Conservation (phyloP, 2,329 filamentous ascomycete species). For the Arthrobotrys musiformis region DNA sequence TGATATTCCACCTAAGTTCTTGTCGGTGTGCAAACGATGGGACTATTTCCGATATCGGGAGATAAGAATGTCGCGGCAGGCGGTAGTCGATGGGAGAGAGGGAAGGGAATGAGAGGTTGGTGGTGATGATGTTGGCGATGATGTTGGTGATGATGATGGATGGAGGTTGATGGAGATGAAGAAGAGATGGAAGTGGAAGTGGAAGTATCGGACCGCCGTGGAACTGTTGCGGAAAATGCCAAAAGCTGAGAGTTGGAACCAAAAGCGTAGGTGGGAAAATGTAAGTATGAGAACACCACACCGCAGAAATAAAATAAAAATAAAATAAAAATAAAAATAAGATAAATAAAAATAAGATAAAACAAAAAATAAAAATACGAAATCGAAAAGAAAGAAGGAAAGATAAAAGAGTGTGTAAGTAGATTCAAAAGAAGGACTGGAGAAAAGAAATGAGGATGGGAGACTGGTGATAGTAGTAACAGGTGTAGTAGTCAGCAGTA, state of each 20-base stretch:
- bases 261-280: conserved; percentile 20
- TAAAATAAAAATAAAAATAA: background rate
- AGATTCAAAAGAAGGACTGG: conserved; percentile 54
- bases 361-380: background rate
- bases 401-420: conserved; percentile 24
- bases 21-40: background rate
- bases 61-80: conserved; percentile 8
- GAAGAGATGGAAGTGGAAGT: conserved; percentile 3
- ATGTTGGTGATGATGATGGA: background rate
- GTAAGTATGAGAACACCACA: conserved; percentile 9
- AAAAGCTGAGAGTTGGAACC: conserved; percentile 25
- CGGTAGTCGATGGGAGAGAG: background rate
- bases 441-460: conserved; percentile 29
- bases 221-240: conserved; percentile 6
- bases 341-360: conserved; percentile 13
- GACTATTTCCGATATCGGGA: conserved; percentile 38
- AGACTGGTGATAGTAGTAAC: conserved; percentile 28
- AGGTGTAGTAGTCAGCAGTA: background rate
- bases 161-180: background rate
- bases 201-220: conserved; percentile 7
- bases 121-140: background rate
- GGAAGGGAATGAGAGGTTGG: background rate
- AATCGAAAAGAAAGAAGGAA: conserved; percentile 15
- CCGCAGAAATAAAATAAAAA: background rate
- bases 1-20: background rate